phyloP scores from a whole-genome alignment of 2,329 filamentous ascomycete genomes.

The Pleomassaria siparia region DNA sequence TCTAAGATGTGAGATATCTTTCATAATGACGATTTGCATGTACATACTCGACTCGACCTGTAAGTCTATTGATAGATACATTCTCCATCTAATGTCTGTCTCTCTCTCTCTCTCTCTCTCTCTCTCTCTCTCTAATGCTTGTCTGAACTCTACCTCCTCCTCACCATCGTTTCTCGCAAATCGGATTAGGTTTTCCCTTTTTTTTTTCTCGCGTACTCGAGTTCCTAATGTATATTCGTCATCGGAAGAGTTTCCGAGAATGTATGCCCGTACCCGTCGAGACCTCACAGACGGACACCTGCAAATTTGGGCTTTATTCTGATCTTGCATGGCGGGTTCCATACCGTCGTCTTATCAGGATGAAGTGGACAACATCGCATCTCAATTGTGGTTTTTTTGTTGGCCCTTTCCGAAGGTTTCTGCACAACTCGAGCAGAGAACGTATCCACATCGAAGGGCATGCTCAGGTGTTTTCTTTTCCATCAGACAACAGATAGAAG shows the following conservation, averaged over 20 bases:
- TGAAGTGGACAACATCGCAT: constrained; percentile 2
- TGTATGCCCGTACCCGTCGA: constrained; percentile 43
- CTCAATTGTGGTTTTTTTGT: background rate
- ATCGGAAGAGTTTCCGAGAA: background rate
- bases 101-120: too few relatives aligned
- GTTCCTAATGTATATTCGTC: constrained; percentile 25
- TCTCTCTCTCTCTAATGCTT: too few relatives aligned
- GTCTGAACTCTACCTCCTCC: too few relatives aligned
- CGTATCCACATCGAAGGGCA: constrained; percentile 23
- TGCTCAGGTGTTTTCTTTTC: constrained; percentile 46
- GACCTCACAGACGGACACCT: constrained; percentile 42
- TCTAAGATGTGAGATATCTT: too few relatives aligned
- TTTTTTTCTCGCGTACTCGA: too few relatives aligned
- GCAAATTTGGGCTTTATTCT: constrained; percentile 14
- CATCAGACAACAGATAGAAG: constrained; percentile 50
- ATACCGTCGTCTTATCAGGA: background rate
- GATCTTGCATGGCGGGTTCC: background rate
- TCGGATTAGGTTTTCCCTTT: too few relatives aligned
- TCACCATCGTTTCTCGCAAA: too few relatives aligned
- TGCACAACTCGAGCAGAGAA: background rate
- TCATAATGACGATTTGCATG: too few relatives aligned
- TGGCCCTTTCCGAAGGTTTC: background rate
- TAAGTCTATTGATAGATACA: too few relatives aligned
- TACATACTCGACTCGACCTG: too few relatives aligned
- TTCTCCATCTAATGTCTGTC: too few relatives aligned